phyloP scores from a whole-genome alignment of 441 rosid genomes.

The Gossypium schwendimanii region DNA sequence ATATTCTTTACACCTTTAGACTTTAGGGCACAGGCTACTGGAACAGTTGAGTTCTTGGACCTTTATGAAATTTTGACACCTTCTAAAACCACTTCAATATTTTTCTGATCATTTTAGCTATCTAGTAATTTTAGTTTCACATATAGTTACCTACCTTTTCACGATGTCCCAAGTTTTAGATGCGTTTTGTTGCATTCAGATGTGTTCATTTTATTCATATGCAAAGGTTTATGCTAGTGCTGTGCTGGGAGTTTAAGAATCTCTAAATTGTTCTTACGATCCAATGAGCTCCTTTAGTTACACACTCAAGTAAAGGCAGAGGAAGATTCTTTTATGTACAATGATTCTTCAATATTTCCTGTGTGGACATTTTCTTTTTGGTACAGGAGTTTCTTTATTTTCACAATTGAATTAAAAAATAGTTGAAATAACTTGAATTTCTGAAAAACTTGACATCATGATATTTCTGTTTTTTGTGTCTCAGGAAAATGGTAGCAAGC shows the following conservation, averaged over 20 bases:
- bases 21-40: not conserved
- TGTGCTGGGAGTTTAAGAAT: not conserved
- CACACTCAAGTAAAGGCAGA: not conserved
- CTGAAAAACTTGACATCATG: slow-evolving; percentile 1
- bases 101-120: not conserved
- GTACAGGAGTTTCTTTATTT: not conserved
- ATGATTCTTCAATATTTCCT: not conserved
- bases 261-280: not conserved
- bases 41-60: not conserved
- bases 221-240: not conserved
- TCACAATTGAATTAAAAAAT: not conserved
- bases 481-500: slow-evolving; percentile 24
- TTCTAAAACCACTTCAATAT: not conserved
- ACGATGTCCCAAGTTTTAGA: not conserved
- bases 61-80: not conserved
- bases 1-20: not conserved
- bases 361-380: not conserved
- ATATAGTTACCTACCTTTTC: not conserved
- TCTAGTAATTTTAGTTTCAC: not conserved
- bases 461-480: slow-evolving; percentile 9
- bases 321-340: not conserved
- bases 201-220: not conserved
- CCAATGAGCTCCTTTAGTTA: not conserved
- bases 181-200: not conserved
- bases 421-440: not conserved